A percentile compares a stretch with the other conserved stretches of the same genome.
These are phyloP conservation scores for Podospora didyma DNA, from an alignment of 495 filamentous ascomycete genomes.

Conservation along the genomic window DNA sequence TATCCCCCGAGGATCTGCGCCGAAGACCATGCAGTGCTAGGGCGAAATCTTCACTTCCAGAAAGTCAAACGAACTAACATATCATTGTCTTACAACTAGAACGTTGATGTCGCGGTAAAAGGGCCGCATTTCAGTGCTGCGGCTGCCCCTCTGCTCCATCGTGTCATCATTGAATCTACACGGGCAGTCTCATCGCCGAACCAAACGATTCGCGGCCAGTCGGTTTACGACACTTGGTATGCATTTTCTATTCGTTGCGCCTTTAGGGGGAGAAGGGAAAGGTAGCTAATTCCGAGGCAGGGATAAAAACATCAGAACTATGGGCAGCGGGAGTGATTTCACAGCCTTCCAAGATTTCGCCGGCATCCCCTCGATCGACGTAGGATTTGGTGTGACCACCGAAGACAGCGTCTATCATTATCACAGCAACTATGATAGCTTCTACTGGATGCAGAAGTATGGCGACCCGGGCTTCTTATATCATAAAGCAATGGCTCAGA, in stretches of 20 bases:
- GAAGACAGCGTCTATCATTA: conserved; percentile 62
- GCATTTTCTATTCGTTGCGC: conserved; percentile 23
- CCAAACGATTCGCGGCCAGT: conserved; percentile 71
- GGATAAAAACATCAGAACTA: conserved; percentile 59
- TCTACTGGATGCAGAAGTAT: conserved; percentile 78
- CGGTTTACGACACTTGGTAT: conserved; percentile 45
- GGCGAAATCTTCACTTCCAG: too few species aligned
- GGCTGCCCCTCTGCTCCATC: conserved; percentile 76
- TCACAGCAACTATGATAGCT: conserved; percentile 92
- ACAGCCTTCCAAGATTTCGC: conserved; percentile 91
- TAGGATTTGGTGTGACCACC: conserved; percentile 63
- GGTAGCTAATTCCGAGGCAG: conserved; percentile 45
- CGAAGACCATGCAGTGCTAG: not conserved
- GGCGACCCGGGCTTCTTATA: conserved; percentile 83
- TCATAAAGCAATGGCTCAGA: conserved; percentile 73
- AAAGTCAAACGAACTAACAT: too few species aligned
- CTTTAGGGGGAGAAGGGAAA: too few species aligned
- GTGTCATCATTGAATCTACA: conserved; percentile 67
- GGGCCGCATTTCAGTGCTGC: conserved; percentile 66
- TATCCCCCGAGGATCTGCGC: not conserved
- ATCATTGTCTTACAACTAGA: conserved; percentile 29
- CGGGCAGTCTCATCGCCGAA: conserved; percentile 75
- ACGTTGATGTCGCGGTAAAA: conserved; percentile 78
- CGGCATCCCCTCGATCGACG: conserved; percentile 79
- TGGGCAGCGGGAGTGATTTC: conserved; percentile 84